A percentile compares a stretch with the other conserved stretches of the same genome.
These are phyloP conservation scores for Tetrapisispora nanseiensis DNA, from an alignment of 805 yeast genomes.

Conservation along the genomic window DNA sequence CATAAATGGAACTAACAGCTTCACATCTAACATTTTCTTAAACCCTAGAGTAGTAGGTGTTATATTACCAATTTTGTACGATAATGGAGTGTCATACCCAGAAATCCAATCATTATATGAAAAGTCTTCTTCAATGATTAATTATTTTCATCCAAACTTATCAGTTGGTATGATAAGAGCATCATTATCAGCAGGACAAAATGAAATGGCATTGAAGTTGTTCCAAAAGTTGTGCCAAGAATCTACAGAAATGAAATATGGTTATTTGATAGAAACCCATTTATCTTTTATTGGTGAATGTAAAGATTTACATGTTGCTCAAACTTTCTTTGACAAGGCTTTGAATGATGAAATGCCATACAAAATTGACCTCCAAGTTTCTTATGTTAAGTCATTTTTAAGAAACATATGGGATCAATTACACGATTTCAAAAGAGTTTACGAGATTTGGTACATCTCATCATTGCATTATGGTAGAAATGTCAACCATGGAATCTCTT, in stretches of 20 bases:
- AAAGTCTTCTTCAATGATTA: constrained; percentile 22
- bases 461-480: constrained; percentile 41
- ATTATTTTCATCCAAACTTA: constrained; percentile 33
- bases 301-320: constrained; percentile 56
- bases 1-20: constrained; percentile 7
- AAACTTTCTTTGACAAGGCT: constrained; percentile 61
- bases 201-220: constrained; percentile 48
- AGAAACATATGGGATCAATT: constrained; percentile 46
- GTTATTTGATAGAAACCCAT: constrained; percentile 59
- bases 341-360: constrained; percentile 60
- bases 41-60: constrained; percentile 55
- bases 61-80: constrained; percentile 54
- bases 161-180: constrained; percentile 61
- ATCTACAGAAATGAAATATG: constrained; percentile 7
- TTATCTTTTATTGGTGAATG: constrained; percentile 64
- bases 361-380: constrained; percentile 54
- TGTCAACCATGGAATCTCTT: constrained; percentile 52
- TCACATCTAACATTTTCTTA: constrained; percentile 33
- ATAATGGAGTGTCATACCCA: constrained; percentile 45
- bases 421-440: constrained; percentile 43
- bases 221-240: constrained; percentile 45
- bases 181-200: constrained; percentile 50
- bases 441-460: constrained; percentile 51
- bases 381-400: constrained; percentile 51
- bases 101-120: constrained; percentile 47